A percentile compares a stretch with the other conserved stretches of the same genome.
These are phyloP conservation scores for Biscogniauxia mediterranea DNA, from an alignment of 2,329 filamentous ascomycete species.

Conservation along the genomic window DNA sequence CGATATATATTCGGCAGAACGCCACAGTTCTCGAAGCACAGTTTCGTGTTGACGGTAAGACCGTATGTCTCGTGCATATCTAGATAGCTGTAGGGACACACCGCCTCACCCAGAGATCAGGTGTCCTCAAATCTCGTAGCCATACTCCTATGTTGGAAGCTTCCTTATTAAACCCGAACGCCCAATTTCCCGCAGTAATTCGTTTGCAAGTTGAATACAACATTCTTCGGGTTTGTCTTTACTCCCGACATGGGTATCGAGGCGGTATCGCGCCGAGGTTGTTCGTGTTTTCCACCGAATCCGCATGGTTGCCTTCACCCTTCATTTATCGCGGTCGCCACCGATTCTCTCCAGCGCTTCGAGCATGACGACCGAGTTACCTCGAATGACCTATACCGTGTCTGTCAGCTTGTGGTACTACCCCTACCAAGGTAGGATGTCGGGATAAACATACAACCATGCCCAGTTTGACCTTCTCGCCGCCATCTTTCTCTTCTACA, in stretches of 20 bases:
- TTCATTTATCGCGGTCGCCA: conserved; percentile 48
- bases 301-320: neutral
- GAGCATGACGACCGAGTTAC: conserved; percentile 98
- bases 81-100: neutral
- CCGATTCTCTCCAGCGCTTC: conserved; percentile 74
- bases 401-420: conserved; percentile 25
- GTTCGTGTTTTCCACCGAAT: conserved; percentile 5
- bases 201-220: conserved; percentile 1
- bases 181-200: neutral
- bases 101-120: neutral
- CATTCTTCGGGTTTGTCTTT: conserved; percentile 1
- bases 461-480: conserved; percentile 85
- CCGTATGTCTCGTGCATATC: neutral
- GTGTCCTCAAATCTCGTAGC: neutral
- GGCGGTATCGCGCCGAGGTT: conserved; percentile 9
- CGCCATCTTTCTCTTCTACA: conserved; percentile 87
- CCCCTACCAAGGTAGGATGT: neutral
- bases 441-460: conserved; percentile 72
- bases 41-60: neutral
- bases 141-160: neutral
- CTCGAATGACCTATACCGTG: conserved; percentile 74
- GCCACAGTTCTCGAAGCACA: neutral
- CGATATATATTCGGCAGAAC: neutral
- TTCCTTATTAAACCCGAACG: neutral
- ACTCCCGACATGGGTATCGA: conserved; percentile 18